phyloP scores from a whole-genome alignment of 2,329 filamentous ascomycete species.

The Eurotiales sp. region DNA sequence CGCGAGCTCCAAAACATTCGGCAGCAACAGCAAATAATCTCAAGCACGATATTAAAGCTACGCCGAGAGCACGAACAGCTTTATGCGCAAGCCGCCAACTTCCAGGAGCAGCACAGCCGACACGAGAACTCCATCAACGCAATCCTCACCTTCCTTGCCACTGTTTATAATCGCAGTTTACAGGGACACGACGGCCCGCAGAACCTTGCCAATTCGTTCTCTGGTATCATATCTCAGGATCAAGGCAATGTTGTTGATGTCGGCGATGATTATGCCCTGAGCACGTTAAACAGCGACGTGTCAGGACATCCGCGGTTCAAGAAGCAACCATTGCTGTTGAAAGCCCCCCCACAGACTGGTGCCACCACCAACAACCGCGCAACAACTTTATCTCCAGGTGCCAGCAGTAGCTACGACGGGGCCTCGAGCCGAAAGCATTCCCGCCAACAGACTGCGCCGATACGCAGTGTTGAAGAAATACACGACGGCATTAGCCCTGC shows the following conservation, averaged over 20 bases:
- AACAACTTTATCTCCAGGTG: conserved; percentile 13
- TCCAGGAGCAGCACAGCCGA: conserved; percentile 88
- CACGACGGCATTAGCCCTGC: conserved; percentile 39
- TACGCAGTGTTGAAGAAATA: conserved; percentile 42
- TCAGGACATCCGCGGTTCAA: conserved; percentile 40
- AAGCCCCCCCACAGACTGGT: conserved; percentile 40
- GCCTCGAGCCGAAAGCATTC: conserved; percentile 21
- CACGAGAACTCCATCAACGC: conserved; percentile 98
- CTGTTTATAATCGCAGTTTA: conserved; percentile 89
- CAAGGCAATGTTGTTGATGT: conserved; percentile 62
- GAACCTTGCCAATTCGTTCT: conserved; percentile 81
- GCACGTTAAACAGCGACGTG: conserved; percentile 33
- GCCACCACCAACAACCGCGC: conserved; percentile 8
- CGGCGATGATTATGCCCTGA: conserved; percentile 47
- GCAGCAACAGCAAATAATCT: conserved; percentile 81
- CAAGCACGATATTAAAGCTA: conserved; percentile 72
- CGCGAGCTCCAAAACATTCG: conserved; percentile 78
- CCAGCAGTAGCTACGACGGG: conserved; percentile 29
- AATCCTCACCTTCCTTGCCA: conserved; percentile 95
- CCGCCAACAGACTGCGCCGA: conserved; percentile 29
- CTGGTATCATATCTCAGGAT: conserved; percentile 64
- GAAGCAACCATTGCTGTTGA: conserved; percentile 45
- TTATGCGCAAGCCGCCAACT: conserved; percentile 81
- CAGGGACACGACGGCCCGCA: conserved; percentile 74
- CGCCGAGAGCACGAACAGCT: conserved; percentile 83